Base-by-base conservation (phyloP, 352 stramenopile species). In the Globisporangium heterothallicum region DNA sequence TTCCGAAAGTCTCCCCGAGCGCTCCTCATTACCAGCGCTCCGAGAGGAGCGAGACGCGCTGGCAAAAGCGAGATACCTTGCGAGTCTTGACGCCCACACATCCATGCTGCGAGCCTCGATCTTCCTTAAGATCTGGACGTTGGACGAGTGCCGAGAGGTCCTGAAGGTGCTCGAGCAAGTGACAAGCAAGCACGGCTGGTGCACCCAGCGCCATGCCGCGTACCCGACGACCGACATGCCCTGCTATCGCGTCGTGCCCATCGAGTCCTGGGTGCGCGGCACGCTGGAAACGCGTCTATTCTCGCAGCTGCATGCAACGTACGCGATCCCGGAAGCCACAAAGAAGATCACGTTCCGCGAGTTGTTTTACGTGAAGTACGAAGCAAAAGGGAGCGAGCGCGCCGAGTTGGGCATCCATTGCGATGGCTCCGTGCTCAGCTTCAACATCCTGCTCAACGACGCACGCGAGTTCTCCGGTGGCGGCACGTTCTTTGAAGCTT, bases 381-480 rank as follows among this genome's bases (percentile, higher is more conserved):
- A 93, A 51, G 83, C 79, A 1, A 64, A 62, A 2, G 45, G 43
- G 0, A 72, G 68, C 9, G 80, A 87, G 49, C 76, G 86, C 38
- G 79, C 76, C 0, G 74, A 85, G 46, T 69, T 98, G 7, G 77
- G 87, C 36, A 68, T 95, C 52, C 93, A 98, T 59, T 88, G 90
- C 18, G 92, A 98, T 61, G 93, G 92, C 24, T 97, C 90, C 7
- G 72, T 97, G 4, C 57, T 98, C n/a, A 97, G 90, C n/a, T 98
- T 98, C 61, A 97, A 96, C 48, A 62, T 98, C 18, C 48, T 97
- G 44, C 67, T 98, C 7, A 96, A 96, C 62, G 55, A 70, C 6
- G 60, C 63, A 0, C 36, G 65, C 10, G 82, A 96, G 19, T 98
- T 97, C 62, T 69, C 78, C 18, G 94, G 92, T 36, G 94, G 94